These are phyloP conservation scores for Fusarium staphyleae DNA, from an alignment of 2,329 filamentous ascomycete genomes.

Conservation along the genomic window DNA sequence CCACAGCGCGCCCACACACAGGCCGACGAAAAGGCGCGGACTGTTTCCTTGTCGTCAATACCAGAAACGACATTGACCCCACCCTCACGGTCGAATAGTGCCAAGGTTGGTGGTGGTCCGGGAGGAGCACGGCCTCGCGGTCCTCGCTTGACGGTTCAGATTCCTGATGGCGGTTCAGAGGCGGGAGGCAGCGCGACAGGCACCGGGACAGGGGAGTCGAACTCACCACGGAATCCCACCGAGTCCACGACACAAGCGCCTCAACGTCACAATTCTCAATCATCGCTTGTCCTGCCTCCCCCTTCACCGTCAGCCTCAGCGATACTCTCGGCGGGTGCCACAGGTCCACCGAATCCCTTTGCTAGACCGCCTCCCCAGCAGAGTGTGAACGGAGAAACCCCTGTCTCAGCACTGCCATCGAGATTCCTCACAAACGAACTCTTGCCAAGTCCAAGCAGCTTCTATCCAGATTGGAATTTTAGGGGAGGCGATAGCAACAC, in stretches of 20 bases:
- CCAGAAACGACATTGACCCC: conserved; percentile 72
- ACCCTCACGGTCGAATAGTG: conserved; percentile 79
- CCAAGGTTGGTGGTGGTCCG: conserved; percentile 60
- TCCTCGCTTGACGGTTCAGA: conserved; percentile 90
- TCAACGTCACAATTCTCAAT: conserved; percentile 63
- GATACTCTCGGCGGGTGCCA: conserved; percentile 87
- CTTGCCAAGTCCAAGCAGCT: conserved; percentile 87
- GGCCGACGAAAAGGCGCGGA: conserved; percentile 54
- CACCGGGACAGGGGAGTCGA: conserved; percentile 58
- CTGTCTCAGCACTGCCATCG: conserved; percentile 91
- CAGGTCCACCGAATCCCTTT: conserved; percentile 94
- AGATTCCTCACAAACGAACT: conserved; percentile 89
- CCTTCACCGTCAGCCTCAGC: conserved; percentile 89
- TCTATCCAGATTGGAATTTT: conserved; percentile 92
- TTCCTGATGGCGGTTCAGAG: conserved; percentile 89
- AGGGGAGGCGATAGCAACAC: conserved; percentile 78
- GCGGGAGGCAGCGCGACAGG: conserved; percentile 67
- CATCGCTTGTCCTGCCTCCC: conserved; percentile 82
- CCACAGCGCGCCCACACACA: conserved; percentile 59
- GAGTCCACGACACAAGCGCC: conserved; percentile 63
- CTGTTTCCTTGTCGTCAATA: conserved; percentile 65
- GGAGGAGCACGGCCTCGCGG: conserved; percentile 75
- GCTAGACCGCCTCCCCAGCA: conserved; percentile 82
- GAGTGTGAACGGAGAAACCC: conserved; percentile 66
- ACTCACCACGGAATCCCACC: conserved; percentile 66